A percentile compares a stretch with the other conserved stretches of the same genome.
These are phyloP conservation scores for Phtheirospermum japonicum DNA, from an alignment of 257 asterid genomes.

Conservation along the genomic window DNA sequence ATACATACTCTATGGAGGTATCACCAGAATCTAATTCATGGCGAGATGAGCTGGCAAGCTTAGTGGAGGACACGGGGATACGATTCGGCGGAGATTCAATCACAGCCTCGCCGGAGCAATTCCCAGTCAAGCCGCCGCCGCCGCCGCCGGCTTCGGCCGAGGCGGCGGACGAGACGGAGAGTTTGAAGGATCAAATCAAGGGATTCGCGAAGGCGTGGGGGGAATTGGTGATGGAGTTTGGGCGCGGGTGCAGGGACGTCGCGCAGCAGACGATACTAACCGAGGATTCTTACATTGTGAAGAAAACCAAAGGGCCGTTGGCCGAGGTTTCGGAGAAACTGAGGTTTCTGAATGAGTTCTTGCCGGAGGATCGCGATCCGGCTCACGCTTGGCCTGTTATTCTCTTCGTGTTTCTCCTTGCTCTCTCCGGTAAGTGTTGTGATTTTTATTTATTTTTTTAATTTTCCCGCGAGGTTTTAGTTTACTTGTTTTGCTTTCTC, in stretches of 20 bases:
- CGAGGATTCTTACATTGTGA: constrained; percentile 79
- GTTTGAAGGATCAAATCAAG: constrained; percentile 71
- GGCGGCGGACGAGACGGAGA: constrained; percentile 47
- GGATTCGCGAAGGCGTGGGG: constrained; percentile 92
- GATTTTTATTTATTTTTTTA: background rate
- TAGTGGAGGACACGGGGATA: constrained; percentile 66
- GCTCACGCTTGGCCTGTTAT: constrained; percentile 70
- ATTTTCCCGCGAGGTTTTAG: no score
- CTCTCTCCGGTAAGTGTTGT: constrained; percentile 58
- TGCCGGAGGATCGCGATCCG: constrained; percentile 97
- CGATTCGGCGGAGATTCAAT: constrained; percentile 42
- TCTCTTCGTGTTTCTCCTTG: constrained; percentile 56
- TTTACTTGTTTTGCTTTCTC: background rate
- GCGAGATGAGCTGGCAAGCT: constrained; percentile 76
- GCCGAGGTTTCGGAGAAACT: constrained; percentile 50
- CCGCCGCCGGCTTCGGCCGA: background rate
- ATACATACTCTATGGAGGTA: constrained; percentile 50
- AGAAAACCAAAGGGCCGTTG: constrained; percentile 51
- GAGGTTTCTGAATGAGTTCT: constrained; percentile 60
- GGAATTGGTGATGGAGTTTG: constrained; percentile 65
- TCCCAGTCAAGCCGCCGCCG: constrained; percentile 29
- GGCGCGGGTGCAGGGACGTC: constrained; percentile 74
- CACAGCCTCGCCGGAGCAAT: constrained; percentile 34
- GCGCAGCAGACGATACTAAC: constrained; percentile 70
- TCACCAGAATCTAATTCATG: constrained; percentile 54